Conservation (phyloP, 768 basidiomycete species). For the Calvatia gigantea region DNA sequence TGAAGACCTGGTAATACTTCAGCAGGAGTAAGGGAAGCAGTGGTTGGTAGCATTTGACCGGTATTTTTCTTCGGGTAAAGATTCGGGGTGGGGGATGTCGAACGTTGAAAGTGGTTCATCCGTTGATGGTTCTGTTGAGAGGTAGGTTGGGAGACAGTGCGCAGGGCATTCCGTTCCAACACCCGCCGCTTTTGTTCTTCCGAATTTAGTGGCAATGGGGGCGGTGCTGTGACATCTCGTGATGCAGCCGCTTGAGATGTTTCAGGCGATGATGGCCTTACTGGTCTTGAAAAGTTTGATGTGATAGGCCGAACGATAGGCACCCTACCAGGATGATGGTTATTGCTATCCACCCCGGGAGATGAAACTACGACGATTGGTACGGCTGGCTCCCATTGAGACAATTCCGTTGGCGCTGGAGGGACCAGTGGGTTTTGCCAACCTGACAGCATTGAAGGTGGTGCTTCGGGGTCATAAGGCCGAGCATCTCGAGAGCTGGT, state of each 20-base stretch:
- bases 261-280: conserved; percentile 17
- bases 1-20: not conserved
- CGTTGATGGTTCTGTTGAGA: conserved; percentile 4
- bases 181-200: conserved; percentile 45
- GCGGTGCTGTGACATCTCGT: conserved; percentile 17
- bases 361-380: conserved; percentile 41
- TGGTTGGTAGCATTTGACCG: not conserved
- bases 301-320: conserved; percentile 43
- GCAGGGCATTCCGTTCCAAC: conserved; percentile 56
- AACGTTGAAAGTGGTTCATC: conserved; percentile 2
- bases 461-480: not conserved
- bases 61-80: not conserved
- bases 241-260: not conserved
- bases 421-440: not conserved
- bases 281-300: conserved; percentile 65
- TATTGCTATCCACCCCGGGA: conserved; percentile 19
- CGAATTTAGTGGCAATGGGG: conserved; percentile 29
- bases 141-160: conserved; percentile 28
- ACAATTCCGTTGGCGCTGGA: not conserved
- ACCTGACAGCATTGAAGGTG: not conserved
- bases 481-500: conserved; percentile 11
- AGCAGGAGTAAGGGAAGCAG: not conserved
- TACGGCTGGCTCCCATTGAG: not conserved
- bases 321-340: conserved; percentile 26
- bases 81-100: conserved; percentile 12